Evolutionary conservation across 2,329 filamentous ascomycete species (phyloP).

Genomic region (Boeremia exigua): DNA sequence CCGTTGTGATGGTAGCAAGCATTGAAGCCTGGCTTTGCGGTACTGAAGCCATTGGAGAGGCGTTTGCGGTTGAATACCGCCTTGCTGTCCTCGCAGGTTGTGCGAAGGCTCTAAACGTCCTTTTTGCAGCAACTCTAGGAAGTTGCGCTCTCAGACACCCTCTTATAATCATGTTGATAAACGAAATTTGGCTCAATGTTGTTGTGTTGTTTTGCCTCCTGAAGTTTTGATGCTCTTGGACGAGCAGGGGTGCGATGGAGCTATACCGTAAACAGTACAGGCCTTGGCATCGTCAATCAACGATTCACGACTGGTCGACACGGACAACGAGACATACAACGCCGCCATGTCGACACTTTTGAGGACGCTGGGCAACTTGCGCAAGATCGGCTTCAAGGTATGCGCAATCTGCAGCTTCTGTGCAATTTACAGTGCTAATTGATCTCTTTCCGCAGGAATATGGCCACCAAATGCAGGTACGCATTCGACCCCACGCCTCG

Average conservation of each 20-base stretch:
- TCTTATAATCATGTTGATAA: slow-evolving; percentile 44
- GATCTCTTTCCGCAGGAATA: slow-evolving; percentile 68
- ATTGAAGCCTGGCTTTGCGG: slow-evolving; percentile 58
- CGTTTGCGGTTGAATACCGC: slow-evolving; percentile 43
- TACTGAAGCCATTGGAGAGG: slow-evolving; percentile 34
- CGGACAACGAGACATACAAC: slow-evolving; percentile 26
- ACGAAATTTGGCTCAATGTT: not conserved
- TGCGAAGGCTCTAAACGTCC: slow-evolving; percentile 22
- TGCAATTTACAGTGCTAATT: slow-evolving; percentile 38
- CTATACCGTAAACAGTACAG: slow-evolving; percentile 17
- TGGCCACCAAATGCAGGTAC: slow-evolving; percentile 90
- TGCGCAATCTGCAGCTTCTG: slow-evolving; percentile 26
- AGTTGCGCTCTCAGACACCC: slow-evolving; percentile 33
- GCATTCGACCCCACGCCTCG: slow-evolving; percentile 45
- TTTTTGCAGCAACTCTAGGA: slow-evolving; percentile 25
- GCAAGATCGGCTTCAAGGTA: slow-evolving; percentile 88
- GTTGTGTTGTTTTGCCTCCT: slow-evolving; percentile 16
- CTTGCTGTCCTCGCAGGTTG: slow-evolving; percentile 23
- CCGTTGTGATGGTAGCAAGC: slow-evolving; percentile 67
- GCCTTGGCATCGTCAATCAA: slow-evolving; percentile 37
- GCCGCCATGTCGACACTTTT: slow-evolving; percentile 86
- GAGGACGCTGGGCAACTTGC: slow-evolving; percentile 85
- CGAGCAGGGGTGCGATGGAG: slow-evolving; percentile 12
- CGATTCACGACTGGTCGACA: slow-evolving; percentile 26
- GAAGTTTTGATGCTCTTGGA: slow-evolving; percentile 36